These are phyloP conservation scores for Vanrija sp. DNA, from an alignment of 1,284 basidiomycete genomes.

Conservation along the genomic window DNA sequence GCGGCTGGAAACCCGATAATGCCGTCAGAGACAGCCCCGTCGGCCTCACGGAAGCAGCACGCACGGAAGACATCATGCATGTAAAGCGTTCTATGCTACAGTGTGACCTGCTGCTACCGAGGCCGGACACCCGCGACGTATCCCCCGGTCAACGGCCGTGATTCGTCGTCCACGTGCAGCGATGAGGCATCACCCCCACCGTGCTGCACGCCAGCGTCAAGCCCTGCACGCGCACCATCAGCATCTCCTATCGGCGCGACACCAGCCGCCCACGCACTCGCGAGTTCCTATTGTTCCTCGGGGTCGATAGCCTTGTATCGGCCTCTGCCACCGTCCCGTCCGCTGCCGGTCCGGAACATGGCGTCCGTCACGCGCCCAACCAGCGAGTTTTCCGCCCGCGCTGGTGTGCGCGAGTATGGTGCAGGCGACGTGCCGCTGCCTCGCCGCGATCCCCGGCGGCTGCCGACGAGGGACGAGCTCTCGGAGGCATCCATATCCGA, in stretches of 20 bases:
- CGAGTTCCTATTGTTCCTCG: conserved; percentile 63
- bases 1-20: too few relatives aligned
- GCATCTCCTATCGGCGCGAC: too few relatives aligned
- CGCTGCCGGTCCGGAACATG: conserved; percentile 49
- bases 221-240: not conserved
- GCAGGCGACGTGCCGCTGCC: conserved; percentile 32
- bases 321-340: conserved; percentile 37
- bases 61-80: too few relatives aligned
- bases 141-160: too few relatives aligned
- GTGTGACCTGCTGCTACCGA: too few relatives aligned
- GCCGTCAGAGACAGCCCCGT: too few relatives aligned
- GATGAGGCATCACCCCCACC: too few relatives aligned
- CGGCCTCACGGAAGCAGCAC: too few relatives aligned
- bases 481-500: conserved; percentile 67
- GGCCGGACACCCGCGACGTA: too few relatives aligned
- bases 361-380: conserved; percentile 48
- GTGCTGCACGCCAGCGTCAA: not conserved
- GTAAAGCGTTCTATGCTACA: too few relatives aligned
- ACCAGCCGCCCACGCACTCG: too few relatives aligned
- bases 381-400: conserved; percentile 32
- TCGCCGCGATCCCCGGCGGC: conserved; percentile 4
- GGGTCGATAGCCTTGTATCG: conserved; percentile 57
- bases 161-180: too few relatives aligned
- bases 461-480: conserved; percentile 56
- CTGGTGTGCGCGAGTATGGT: conserved; percentile 33